Percentiles rank a stretch among this genome's conserved stretches.
Evolutionary conservation across 495 filamentous ascomycete species (phyloP).

Genomic region (Letharia lupina): DNA sequence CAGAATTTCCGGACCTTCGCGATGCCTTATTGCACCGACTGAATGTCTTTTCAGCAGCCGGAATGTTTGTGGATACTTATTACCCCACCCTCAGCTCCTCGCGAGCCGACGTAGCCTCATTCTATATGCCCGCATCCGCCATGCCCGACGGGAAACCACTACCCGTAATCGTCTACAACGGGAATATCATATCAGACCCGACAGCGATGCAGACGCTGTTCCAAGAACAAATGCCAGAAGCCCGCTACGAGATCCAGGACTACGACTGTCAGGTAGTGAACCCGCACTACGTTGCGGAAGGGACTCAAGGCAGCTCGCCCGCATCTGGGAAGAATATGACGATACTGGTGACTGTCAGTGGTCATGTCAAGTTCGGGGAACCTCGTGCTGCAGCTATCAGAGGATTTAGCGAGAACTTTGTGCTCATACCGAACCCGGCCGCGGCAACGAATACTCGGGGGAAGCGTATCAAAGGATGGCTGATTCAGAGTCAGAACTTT

Average conservation of each 20-base stretch:
- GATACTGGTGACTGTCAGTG: constrained; percentile 58
- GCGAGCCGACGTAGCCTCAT: constrained; percentile 45
- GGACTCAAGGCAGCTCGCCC: constrained; percentile 32
- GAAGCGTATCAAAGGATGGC: constrained; percentile 42
- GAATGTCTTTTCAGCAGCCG: constrained; percentile 35
- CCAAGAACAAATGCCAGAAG: constrained; percentile 50
- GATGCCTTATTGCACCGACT: constrained; percentile 5
- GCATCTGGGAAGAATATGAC: constrained; percentile 53
- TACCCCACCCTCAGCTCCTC: constrained; percentile 48
- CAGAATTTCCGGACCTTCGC: background rate
- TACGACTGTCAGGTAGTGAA: constrained; percentile 72
- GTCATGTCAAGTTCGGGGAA: constrained; percentile 55
- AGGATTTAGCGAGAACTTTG: constrained; percentile 65
- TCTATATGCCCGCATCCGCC: constrained; percentile 44
- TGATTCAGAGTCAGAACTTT: constrained; percentile 70
- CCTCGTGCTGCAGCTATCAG: constrained; percentile 44
- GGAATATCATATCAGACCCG: constrained; percentile 49
- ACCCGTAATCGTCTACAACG: constrained; percentile 57
- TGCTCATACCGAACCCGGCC: constrained; percentile 68
- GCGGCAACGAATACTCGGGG: constrained; percentile 39
- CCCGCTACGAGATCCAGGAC: constrained; percentile 55
- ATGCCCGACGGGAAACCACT: constrained; percentile 32
- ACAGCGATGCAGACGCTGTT: constrained; percentile 52
- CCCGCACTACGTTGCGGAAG: constrained; percentile 43
- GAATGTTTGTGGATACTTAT: constrained; percentile 45